Percentiles rank a stretch among this genome's conserved stretches.
These are phyloP conservation scores for Monosporozyma servazzii DNA, from an alignment of 805 yeast genomes.

Conservation along the genomic window DNA sequence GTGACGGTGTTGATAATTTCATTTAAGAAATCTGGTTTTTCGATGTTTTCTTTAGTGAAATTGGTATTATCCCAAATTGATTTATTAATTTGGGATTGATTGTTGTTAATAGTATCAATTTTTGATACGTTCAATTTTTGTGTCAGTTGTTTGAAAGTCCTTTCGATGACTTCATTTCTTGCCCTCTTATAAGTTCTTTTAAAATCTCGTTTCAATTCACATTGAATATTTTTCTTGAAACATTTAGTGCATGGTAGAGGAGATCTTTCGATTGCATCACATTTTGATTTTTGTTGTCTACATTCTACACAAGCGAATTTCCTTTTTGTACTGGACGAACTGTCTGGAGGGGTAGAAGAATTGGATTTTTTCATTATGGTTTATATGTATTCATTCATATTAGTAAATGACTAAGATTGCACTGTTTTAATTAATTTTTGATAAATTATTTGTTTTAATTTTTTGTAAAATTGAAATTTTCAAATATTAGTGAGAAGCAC, in stretches of 20 bases:
- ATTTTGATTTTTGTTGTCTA: slow-evolving; percentile 86
- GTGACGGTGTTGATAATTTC: background rate
- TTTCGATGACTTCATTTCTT: slow-evolving; percentile 70
- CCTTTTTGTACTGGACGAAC: slow-evolving; percentile 12
- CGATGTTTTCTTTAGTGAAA: slow-evolving; percentile 25
- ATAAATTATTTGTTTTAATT: too few relatives aligned
- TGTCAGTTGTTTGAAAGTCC: slow-evolving; percentile 63
- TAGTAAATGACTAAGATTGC: too few relatives aligned
- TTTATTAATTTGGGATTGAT: slow-evolving; percentile 18
- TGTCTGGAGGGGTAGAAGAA: background rate
- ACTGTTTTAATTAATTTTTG: too few relatives aligned
- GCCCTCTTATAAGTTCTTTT: slow-evolving; percentile 87
- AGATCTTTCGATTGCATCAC: slow-evolving; percentile 71
- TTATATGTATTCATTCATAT: too few relatives aligned
- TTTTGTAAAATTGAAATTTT: too few relatives aligned
- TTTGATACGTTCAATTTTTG: slow-evolving; percentile 36
- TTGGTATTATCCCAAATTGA: slow-evolving; percentile 21
- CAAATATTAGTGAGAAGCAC: too few relatives aligned
- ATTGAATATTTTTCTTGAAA: slow-evolving; percentile 53
- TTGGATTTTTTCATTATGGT: background rate
- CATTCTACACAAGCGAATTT: slow-evolving; percentile 91
- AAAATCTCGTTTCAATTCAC: slow-evolving; percentile 71
- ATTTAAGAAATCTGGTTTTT: slow-evolving; percentile 2
- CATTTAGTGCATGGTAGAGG: slow-evolving; percentile 84
- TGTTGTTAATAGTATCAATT: slow-evolving; percentile 12